A percentile compares a stretch with the other conserved stretches of the same genome.
Evolutionary conservation across 495 filamentous ascomycete genomes (phyloP).

Genomic region (Penicillium coffeae): DNA sequence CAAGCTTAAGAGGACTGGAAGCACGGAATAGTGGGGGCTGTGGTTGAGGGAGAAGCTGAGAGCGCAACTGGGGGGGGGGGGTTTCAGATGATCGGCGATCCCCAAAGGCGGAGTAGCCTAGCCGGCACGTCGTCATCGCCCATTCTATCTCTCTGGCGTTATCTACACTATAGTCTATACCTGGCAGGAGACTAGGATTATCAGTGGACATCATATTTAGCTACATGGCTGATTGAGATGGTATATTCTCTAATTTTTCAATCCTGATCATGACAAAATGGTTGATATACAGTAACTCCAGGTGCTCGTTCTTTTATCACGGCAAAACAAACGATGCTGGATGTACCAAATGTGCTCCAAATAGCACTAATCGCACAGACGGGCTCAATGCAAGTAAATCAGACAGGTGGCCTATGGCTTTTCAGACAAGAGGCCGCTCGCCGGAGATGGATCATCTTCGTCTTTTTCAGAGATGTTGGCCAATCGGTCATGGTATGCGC

Average conservation of each 20-base stretch:
- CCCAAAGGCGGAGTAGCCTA: slow-evolving; percentile 27
- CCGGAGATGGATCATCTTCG: slow-evolving; percentile 14
- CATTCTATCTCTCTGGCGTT: background rate
- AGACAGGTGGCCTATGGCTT: slow-evolving; percentile 13
- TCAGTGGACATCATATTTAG: background rate
- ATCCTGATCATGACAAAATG: slow-evolving; percentile 1
- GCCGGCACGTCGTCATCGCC: slow-evolving; percentile 28
- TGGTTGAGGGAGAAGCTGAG: slow-evolving; percentile 12
- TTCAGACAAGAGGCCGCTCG: slow-evolving; percentile 18
- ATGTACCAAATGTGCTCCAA: background rate
- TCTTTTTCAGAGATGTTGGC: slow-evolving; percentile 22
- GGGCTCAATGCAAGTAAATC: slow-evolving; percentile 3
- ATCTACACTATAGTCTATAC: background rate
- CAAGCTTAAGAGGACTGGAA: background rate
- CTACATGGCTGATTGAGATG: too few species aligned
- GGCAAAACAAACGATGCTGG: slow-evolving; percentile 1
- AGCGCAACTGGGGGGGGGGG: slow-evolving; percentile 16
- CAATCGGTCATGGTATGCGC: slow-evolving; percentile 35
- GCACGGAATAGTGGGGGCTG: slow-evolving; percentile 4
- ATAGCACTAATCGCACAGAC: slow-evolving; percentile 4
- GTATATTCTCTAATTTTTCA: slow-evolving; percentile 5
- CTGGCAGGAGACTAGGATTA: background rate
- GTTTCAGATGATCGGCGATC: slow-evolving; percentile 25
- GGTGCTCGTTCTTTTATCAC: slow-evolving; percentile 6
- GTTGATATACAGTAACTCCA: slow-evolving; percentile 14